Evolutionary conservation across 148 eudicot species (phyloP), one percentile per base, ranked within the genome.

Genomic region (Rhododendron williamsianum): DNA sequence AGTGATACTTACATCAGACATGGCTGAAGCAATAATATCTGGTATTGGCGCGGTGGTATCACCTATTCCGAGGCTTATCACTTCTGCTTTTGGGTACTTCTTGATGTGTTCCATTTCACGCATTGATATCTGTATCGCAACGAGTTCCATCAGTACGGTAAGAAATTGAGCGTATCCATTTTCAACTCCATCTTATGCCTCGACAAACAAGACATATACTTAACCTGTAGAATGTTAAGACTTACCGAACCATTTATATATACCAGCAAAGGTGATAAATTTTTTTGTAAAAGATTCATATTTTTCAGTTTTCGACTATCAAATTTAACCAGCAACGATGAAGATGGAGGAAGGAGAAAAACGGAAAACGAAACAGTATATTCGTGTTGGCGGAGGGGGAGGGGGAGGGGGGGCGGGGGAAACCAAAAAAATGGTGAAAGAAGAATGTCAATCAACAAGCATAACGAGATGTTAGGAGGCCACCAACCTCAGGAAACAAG

Each of bases 41-140:
- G 98, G 98, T 84, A 95, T 89, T 7, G 98, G 98, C 82, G 91
- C 89, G 2, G 98, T 94, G 21, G 98, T 94, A 73, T 95, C 95
- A 38, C 98, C 98, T 77, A 95, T 89, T 45, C 98, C 98, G 12
- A 95, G 95, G 87, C 93, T 93, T 69, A 95, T 92, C 41, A 94
- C 86, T 80, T 93, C 90, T 83, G 91, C 98, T 87, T 92, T 86
- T 46, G 98, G 98, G 85, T 93, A 86, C 87, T 90, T 94, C 88
- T 89, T 88, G 0, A 82, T 58, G 84, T 95, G 98, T 78, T 90
- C 92, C 67, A 81, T 87, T 88, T 95, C 96, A 41, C 93, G 81
- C 3, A 41, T 79, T 67, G 89, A 86, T 18, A 90, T 90, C 93
- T 91, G 90, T 83, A 58, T 85, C 33, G 38, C 12, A 76, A 87